Evolutionary conservation across 2,329 filamentous ascomycete species (phyloP).

Genomic region (Corynespora cassiicola): DNA sequence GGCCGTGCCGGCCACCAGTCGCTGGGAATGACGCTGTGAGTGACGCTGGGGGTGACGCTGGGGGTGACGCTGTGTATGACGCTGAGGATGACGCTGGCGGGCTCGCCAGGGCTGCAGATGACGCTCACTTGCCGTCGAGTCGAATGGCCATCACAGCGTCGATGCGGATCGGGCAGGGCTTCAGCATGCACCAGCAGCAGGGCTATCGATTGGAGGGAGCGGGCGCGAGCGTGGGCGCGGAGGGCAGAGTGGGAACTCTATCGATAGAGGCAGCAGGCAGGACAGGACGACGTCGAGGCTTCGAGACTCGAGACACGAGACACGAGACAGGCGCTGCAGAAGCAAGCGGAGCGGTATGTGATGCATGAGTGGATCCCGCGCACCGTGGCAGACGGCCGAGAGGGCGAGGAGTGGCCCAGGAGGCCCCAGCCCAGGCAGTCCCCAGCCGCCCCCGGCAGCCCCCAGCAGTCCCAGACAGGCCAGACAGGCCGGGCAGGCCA

Average conservation of each 20-base stretch:
- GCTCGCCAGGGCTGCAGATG: not conserved
- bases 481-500: too few relatives aligned
- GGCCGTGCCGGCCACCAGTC: too few relatives aligned
- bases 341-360: constrained; percentile 26
- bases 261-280: constrained; percentile 7
- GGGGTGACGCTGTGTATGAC: not conserved
- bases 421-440: too few relatives aligned
- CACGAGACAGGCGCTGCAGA: constrained; percentile 22
- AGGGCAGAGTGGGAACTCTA: constrained; percentile 1
- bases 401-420: too few relatives aligned
- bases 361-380: too few relatives aligned
- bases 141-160: not conserved
- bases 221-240: not conserved
- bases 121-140: too few relatives aligned
- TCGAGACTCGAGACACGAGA: constrained; percentile 21
- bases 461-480: too few relatives aligned
- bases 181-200: too few relatives aligned
- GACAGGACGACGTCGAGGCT: too few relatives aligned
- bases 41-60: not conserved
- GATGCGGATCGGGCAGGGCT: too few relatives aligned
- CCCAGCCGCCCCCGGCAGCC: too few relatives aligned
- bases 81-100: not conserved
- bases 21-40: not conserved
- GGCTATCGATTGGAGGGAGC: not conserved
- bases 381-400: too few relatives aligned